phyloP scores from a whole-genome alignment of 192 early-diverging fungal genomes.

The Rhizophagus prolifer region DNA sequence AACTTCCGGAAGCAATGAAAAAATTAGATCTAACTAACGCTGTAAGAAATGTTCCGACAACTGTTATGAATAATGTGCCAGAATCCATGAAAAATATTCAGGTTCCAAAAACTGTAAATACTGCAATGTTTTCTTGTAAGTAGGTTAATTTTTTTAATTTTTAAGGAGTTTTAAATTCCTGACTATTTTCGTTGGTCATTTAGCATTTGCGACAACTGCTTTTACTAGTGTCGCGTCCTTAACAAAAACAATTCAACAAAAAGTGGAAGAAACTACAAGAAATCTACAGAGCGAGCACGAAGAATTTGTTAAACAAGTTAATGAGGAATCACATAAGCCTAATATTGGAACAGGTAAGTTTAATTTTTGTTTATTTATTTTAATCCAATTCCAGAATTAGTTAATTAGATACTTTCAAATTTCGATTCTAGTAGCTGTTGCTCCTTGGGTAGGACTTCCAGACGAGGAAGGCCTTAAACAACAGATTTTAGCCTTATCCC shows the following conservation, averaged over 20 bases:
- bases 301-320: slow-evolving; percentile 51
- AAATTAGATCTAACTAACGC: slow-evolving; percentile 20
- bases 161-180: not conserved
- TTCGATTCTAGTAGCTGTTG: slow-evolving; percentile 40
- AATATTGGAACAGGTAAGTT: slow-evolving; percentile 42
- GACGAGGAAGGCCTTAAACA: slow-evolving; percentile 53
- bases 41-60: slow-evolving; percentile 7
- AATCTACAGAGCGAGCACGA: slow-evolving; percentile 47
- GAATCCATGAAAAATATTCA: slow-evolving; percentile 11
- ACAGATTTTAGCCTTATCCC: slow-evolving; percentile 48
- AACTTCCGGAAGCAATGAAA: slow-evolving; percentile 23
- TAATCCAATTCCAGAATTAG: not conserved
- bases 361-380: not conserved
- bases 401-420: not conserved
- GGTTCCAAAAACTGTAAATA: slow-evolving; percentile 4
- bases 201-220: slow-evolving; percentile 26
- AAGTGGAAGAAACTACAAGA: slow-evolving; percentile 35
- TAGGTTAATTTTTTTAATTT: not conserved
- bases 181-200: not conserved
- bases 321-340: slow-evolving; percentile 37
- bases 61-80: slow-evolving; percentile 17
- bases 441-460: slow-evolving; percentile 54
- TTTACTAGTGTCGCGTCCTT: slow-evolving; percentile 24
- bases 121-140: not conserved
- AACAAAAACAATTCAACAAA: slow-evolving; percentile 22